Evolutionary conservation across 2,329 filamentous ascomycete species (phyloP), one percentile per base, ranked within the genome.

Genomic region (Colletotrichum sp.): DNA sequence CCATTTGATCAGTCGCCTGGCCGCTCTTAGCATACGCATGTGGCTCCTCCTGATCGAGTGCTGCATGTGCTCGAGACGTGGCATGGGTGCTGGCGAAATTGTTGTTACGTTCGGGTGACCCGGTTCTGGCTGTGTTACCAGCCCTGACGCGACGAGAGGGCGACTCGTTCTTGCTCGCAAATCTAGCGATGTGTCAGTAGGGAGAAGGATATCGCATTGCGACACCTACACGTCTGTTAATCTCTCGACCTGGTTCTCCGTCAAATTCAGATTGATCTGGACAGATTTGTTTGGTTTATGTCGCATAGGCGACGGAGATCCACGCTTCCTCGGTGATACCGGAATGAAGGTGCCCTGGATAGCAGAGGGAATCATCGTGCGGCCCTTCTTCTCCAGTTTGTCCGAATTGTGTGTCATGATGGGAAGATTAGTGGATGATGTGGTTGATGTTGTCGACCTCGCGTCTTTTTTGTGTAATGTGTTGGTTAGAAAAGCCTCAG

Each of bases 201-300:
- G 10, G 60, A 18, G 8, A 8, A 32, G n/a, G 10, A 15, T 36
- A 28, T 10, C 21, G 26, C n/a, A 24, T 39, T 39, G 24, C 28
- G 15, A 24, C 32, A 60, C 86, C 76, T 83, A 89, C 88, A 84
- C 86, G 64, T 87, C 84, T 5, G 88, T 86, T 59, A 90, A 82
- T 75, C 83, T 87, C 72, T 89, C 86, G 83, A 90, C 86, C 76
- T 89, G 87, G 1, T 84, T 85, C 62, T 89, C 87, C 6, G 88
- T 90, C 71, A 90, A 78, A 76, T 88, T 88, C 78, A 90, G 84
- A 28, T 87, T 86, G 34, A 90, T 85, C 52, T 87, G 85, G 24
- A 90, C 81, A 4, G 85, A 85, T 60, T 87, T 84, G 24, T 85
- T 82, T 21, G 78, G 71, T 24, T 80, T 79, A 3, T 83, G 81